Base-by-base conservation (phyloP, 139 green algal species). In the Asterochloris erici region DNA sequence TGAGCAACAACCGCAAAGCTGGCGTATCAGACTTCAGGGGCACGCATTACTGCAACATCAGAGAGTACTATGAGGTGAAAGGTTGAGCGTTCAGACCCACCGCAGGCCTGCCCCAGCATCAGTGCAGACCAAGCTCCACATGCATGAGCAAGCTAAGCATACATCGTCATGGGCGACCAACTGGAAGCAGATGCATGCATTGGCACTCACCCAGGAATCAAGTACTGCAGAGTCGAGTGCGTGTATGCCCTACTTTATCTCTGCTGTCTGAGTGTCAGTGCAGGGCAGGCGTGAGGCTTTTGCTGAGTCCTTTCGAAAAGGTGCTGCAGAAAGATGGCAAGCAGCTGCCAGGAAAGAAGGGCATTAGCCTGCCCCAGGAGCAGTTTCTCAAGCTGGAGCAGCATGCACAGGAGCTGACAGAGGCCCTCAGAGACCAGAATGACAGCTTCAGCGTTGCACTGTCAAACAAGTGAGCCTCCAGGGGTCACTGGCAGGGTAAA, bases 281-380 rank as follows among this genome's bases (percentile, higher is more conserved):
- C 38, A 54, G 38, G 38, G 38, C 38, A 54, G 38, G 38, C 38
- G 6, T 54, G 38, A 54, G 38, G 6, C 38, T 54, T 54, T 54
- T 54, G 38, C 38, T 54, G 38, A 54, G 6, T 10, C 6, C 38
- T 6, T 54, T 54, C 16, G 66, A 71, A 2, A 71, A 26, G 66
- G 68, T 21, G 23, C 29, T 54, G 63, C 73, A 80, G 76, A 87
- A 89, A 74, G 84, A 87, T 60, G 88, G 87, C 19, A 68, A 91
- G 83, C 62, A 86, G 86, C 68, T 90, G 68, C 92, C 90, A 0
- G 87, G 86, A 21, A 82, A 83, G 19, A 96, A 96, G 79, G 92
- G 92, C 23, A 89, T 95, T 62, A 84, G 23, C 60, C 79, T 95
- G 69, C 85, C 83, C 10, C 19, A 70, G 24, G 86, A 91, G 15